These are phyloP conservation scores for Saitozyma podzolica DNA, from an alignment of 768 basidiomycete genomes.

Conservation along the genomic window DNA sequence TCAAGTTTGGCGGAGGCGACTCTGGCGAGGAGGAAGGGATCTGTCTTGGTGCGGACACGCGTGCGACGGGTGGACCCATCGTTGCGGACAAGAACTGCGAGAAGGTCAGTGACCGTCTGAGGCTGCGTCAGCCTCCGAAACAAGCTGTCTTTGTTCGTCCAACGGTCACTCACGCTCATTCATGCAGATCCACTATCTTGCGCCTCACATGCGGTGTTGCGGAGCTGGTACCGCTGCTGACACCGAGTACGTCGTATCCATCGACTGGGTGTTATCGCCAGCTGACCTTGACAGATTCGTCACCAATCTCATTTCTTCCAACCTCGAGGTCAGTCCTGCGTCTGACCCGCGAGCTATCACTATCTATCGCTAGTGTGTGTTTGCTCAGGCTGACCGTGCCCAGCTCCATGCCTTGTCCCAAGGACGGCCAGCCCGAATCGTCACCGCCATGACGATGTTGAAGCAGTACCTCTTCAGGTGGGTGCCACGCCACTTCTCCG, in stretches of 20 bases:
- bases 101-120: conserved; percentile 64
- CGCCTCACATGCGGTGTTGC: conserved; percentile 93
- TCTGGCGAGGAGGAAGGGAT: conserved; percentile 71
- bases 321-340: conserved; percentile 64
- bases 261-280: not conserved
- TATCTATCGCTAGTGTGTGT: not conserved
- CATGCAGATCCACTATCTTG: conserved; percentile 89
- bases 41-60: conserved; percentile 91
- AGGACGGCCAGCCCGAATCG: conserved; percentile 86
- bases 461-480: conserved; percentile 94
- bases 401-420: conserved; percentile 80
- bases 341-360: no score
- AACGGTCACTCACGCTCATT: not conserved
- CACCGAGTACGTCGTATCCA: conserved; percentile 58
- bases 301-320: conserved; percentile 91
- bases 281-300: conserved; percentile 46
- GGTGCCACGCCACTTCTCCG: conserved; percentile 15
- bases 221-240: conserved; percentile 99
- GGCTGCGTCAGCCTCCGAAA: not conserved
- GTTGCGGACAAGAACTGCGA: conserved; percentile 99
- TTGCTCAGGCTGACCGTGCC: not conserved
- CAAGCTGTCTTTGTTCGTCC: no score
- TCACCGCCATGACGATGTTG: conserved; percentile 98
- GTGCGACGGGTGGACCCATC: conserved; percentile 90
- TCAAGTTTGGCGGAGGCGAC: conserved; percentile 63